Evolutionary conservation across 805 yeast species (phyloP).

Genomic region (Saccharomycopsis schoenii): DNA sequence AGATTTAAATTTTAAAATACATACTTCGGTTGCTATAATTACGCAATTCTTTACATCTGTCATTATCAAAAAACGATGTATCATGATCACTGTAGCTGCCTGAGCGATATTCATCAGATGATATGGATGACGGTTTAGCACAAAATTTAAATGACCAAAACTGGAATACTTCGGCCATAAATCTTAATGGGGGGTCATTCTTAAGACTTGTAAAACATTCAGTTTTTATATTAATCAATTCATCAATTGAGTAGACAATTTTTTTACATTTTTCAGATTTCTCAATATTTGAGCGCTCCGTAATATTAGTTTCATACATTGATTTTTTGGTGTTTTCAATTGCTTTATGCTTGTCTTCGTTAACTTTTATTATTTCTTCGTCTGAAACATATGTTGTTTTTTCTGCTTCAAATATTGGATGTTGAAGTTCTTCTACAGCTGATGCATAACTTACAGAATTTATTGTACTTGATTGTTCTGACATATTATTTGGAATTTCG

Average conservation of each 20-base stretch:
- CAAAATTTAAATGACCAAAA: constrained; percentile 1
- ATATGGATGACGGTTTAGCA: background rate
- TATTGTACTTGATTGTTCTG: background rate
- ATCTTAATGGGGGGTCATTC: background rate
- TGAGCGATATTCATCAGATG: background rate
- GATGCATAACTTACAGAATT: background rate
- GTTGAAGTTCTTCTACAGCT: background rate
- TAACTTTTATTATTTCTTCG: background rate
- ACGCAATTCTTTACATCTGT: background rate
- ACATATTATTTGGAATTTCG: background rate
- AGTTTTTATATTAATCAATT: background rate
- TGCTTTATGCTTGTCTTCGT: background rate
- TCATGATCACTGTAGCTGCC: background rate
- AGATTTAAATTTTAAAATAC: background rate
- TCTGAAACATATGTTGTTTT: background rate
- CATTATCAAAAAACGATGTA: background rate
- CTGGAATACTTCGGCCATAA: background rate
- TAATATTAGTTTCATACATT: background rate
- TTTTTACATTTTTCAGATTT: background rate
- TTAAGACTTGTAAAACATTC: background rate
- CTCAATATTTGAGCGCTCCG: background rate
- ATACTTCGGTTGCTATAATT: background rate
- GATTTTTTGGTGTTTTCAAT: background rate
- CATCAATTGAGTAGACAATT: background rate
- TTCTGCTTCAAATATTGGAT: background rate